Evolutionary conservation across 140 eudicot species (phyloP), one percentile per base, ranked within the genome.

Genomic region (Anethum foeniculum): DNA sequence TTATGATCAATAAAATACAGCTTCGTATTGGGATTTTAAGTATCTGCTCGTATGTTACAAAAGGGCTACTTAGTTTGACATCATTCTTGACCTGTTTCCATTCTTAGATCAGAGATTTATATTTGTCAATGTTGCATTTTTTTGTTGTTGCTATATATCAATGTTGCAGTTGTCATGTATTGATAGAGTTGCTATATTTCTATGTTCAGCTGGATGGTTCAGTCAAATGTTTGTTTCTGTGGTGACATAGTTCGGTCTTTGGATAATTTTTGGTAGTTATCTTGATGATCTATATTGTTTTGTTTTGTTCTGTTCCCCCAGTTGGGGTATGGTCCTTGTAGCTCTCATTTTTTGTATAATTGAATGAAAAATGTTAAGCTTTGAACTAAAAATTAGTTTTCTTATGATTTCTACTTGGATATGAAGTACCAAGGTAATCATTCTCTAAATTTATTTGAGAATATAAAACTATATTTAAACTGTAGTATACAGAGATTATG

Each of bases 1-100:
- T 83, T 88, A 48, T 86, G 92, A 88, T 90, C 86, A 86, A 83
- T 82, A 77, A 78, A 77, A 82, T 88, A 84, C 88, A 85, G 87
- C 86, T 81, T 83, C 84, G 80, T 30, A 58, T 73, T 85, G 44
- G 85, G 81, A 67, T 71, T 73, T 64, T 79, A 83, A 82, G 67
- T 27, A 47, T 23, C 52, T 7, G 27, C 34, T 36, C 51, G 18
- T 0, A 51, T 49, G 16, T 11, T 56, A 5, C 52, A 2, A 23
- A 41, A 32, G 27, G 54, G 68, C 47, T 79, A 25, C 51, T n/a
- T 72, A 58, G 62, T 65, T 38, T 56, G 51, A 15, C 11, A 16
- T 19, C 7, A 15, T 18, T 11, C 14, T 16, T 51, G 71, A 13
- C 27, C 7, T 47, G 48, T 32, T 34, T 5, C 5, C 48, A 38